phyloP scores from a whole-genome alignment of 768 basidiomycete species.

The Roridomyces roridus region DNA sequence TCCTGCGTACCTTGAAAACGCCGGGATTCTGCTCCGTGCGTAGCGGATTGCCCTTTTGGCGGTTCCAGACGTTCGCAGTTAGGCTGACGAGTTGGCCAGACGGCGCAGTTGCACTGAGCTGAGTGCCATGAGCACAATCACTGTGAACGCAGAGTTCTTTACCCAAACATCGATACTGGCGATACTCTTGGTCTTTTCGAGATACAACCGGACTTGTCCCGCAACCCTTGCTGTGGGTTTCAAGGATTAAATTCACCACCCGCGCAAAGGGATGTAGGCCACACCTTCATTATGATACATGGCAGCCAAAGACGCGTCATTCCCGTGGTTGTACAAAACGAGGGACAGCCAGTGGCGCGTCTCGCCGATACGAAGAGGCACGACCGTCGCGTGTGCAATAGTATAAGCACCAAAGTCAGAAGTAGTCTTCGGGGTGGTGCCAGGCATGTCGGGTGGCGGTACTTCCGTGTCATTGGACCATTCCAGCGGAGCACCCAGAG shows the following conservation, averaged over 20 bases:
- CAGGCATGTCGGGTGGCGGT: slow-evolving; percentile 21
- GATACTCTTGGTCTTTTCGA: slow-evolving; percentile 23
- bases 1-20: slow-evolving; percentile 10
- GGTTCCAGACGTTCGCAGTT: slow-evolving; percentile 26
- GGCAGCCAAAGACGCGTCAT: slow-evolving; percentile 14
- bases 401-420: slow-evolving; percentile 15
- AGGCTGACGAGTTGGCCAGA: slow-evolving; percentile 17
- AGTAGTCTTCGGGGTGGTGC: slow-evolving; percentile 3
- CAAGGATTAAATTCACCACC: background rate
- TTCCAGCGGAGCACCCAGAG: slow-evolving; percentile 14
- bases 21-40: slow-evolving; percentile 5
- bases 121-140: background rate
- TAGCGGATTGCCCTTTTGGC: slow-evolving; percentile 19
- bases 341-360: slow-evolving; percentile 24
- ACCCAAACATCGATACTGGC: slow-evolving; percentile 27
- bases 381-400: slow-evolving; percentile 18
- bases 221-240: slow-evolving; percentile 13
- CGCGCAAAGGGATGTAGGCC: background rate
- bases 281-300: slow-evolving; percentile 26
- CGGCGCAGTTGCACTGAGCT: slow-evolving; percentile 19
- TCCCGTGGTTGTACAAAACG: slow-evolving; percentile 21
- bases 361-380: slow-evolving; percentile 21
- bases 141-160: background rate
- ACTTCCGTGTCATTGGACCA: slow-evolving; percentile 17
- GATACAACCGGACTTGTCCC: slow-evolving; percentile 19